These are phyloP conservation scores for Cephalotrichum gorgonifer DNA, from an alignment of 2,329 filamentous ascomycete genomes.

Conservation along the genomic window DNA sequence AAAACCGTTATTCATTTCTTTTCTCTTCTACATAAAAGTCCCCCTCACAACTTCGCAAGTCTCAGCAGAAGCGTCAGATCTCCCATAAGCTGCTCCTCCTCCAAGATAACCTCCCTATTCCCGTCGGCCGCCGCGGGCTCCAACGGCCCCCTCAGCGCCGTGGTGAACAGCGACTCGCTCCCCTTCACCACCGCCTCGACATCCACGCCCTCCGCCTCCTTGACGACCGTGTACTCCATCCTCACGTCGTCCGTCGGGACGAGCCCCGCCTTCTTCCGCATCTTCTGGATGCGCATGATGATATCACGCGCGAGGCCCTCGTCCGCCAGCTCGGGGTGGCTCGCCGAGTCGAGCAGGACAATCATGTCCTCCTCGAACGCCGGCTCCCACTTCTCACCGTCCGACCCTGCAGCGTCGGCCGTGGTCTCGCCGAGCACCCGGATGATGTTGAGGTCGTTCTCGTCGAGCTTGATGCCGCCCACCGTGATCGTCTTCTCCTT, in stretches of 20 bases:
- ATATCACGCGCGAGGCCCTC: slow-evolving; percentile 88
- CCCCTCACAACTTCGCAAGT: slow-evolving; percentile 57
- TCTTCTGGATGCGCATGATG: slow-evolving; percentile 81
- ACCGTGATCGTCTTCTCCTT: slow-evolving; percentile 65
- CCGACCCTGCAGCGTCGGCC: slow-evolving; percentile 29
- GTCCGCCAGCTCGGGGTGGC: slow-evolving; percentile 76
- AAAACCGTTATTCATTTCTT: neutral
- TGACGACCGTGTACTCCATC: slow-evolving; percentile 81
- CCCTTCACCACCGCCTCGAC: slow-evolving; percentile 59
- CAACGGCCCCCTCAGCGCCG: slow-evolving; percentile 65
- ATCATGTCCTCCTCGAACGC: slow-evolving; percentile 43
- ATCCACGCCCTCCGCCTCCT: slow-evolving; percentile 68
- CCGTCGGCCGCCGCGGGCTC: slow-evolving; percentile 31
- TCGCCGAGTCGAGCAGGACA: slow-evolving; percentile 74
- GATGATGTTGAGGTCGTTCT: slow-evolving; percentile 60
- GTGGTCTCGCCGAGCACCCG: slow-evolving; percentile 7
- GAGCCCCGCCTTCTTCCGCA: slow-evolving; percentile 88
- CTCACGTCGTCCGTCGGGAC: slow-evolving; percentile 87
- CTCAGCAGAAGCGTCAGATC: slow-evolving; percentile 72
- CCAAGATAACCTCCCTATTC: slow-evolving; percentile 60
- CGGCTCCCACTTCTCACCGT: slow-evolving; percentile 12
- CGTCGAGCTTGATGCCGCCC: slow-evolving; percentile 73
- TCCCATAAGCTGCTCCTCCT: slow-evolving; percentile 80
- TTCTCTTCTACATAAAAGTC: neutral
- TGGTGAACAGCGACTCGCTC: slow-evolving; percentile 61